These are phyloP conservation scores for rapeseed (Brassica napus) DNA, from an alignment of 345 rosid genomes.

Conservation along the genomic window DNA sequence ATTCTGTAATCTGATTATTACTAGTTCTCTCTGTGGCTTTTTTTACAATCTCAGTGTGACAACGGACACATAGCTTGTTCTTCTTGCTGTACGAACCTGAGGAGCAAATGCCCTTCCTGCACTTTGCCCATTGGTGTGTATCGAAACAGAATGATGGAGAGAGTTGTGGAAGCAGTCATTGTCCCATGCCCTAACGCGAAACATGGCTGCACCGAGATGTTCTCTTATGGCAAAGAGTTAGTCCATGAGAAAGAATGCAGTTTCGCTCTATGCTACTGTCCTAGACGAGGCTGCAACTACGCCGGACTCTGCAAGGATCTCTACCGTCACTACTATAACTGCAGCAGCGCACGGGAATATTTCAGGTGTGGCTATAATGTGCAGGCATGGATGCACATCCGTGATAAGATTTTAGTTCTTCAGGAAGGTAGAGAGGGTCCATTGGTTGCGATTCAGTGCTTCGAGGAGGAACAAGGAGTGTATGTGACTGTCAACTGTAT, in stretches of 20 bases:
- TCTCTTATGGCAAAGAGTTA: slow-evolving; percentile 6
- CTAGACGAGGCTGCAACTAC: background rate
- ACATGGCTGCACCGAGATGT: background rate
- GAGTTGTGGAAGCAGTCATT: background rate
- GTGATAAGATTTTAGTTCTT: background rate
- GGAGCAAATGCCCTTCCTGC: background rate
- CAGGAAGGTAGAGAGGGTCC: background rate
- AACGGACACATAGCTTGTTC: background rate
- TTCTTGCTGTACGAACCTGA: background rate
- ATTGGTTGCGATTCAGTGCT: slow-evolving; percentile 32
- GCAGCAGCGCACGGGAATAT: background rate
- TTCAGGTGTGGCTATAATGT: background rate
- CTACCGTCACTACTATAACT: background rate
- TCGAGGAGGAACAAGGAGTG: slow-evolving; percentile 26
- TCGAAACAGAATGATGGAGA: background rate
- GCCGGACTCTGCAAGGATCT: background rate
- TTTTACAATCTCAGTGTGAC: background rate
- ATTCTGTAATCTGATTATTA: background rate
- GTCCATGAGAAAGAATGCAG: background rate
- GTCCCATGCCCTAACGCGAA: background rate
- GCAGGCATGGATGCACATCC: background rate
- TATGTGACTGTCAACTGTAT: slow-evolving; percentile 27
- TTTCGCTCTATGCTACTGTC: background rate
- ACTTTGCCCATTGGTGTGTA: background rate
- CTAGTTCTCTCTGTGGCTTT: background rate